These are phyloP conservation scores for Euphorbia corollata DNA, from an alignment of 441 rosid species.

Conservation along the genomic window DNA sequence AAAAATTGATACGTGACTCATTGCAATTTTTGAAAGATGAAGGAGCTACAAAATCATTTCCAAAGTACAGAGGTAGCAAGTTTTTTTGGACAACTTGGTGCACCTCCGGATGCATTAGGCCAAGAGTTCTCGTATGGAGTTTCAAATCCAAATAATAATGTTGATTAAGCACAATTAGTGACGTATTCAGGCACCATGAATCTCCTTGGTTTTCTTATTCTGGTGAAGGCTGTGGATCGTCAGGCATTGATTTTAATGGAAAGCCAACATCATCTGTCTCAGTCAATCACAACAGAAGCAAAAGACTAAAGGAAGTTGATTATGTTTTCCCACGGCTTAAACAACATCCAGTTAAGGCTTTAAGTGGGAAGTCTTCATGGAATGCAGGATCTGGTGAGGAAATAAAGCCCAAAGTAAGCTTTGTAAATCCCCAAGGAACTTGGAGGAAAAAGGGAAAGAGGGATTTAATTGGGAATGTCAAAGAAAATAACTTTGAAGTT, in stretches of 20 bases:
- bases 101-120: no score
- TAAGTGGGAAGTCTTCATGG: conserved; percentile 24
- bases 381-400: conserved; percentile 21
- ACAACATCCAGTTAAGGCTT: conserved; percentile 29
- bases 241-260: conserved; percentile 22
- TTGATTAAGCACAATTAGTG: conserved; percentile 2
- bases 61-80: no score
- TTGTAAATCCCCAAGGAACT: conserved; percentile 28
- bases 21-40: no score
- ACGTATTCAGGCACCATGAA: conserved; percentile 46
- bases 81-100: no score
- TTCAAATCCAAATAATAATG: background rate
- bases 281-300: conserved; percentile 40
- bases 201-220: conserved; percentile 40
- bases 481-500: conserved; percentile 20
- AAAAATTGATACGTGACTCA: no score
- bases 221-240: conserved; percentile 20
- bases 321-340: conserved; percentile 20
- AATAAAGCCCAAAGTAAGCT: conserved; percentile 31
- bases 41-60: no score
- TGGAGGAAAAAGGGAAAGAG: conserved; percentile 26
- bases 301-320: conserved; percentile 25
- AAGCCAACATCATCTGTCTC: conserved; percentile 45
- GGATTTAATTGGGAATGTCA: conserved; percentile 18
- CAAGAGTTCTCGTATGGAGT: background rate